These are phyloP conservation scores for Eragrostis tef DNA, from an alignment of 202 grass and related monocot genomes.

Conservation along the genomic window DNA sequence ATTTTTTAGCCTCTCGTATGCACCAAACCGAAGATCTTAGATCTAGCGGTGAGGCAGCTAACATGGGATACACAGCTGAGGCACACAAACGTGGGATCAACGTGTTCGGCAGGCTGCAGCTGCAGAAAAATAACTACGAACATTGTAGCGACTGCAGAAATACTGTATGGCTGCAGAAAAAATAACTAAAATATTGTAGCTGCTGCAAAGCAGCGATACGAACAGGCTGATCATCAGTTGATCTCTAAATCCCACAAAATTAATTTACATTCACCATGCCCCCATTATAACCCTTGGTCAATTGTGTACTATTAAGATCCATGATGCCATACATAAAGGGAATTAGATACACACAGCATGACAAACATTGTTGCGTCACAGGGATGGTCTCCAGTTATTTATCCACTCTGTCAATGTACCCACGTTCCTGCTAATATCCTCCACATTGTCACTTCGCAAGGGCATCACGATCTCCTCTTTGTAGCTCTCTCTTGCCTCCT, in stretches of 20 bases:
- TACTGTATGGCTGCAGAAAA: no score
- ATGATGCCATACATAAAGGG: not conserved
- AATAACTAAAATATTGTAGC: no score
- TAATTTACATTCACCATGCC: not conserved
- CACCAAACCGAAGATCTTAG: no score
- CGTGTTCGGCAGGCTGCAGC: no score
- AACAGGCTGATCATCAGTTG: not conserved
- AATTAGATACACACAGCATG: not conserved
- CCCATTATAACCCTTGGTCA: not conserved
- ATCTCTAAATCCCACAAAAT: not conserved
- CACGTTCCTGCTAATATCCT: conserved; percentile 90
- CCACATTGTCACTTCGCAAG: conserved; percentile 72
- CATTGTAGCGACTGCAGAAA: no score
- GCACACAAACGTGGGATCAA: no score
- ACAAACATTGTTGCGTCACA: not conserved
- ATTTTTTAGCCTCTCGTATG: no score
- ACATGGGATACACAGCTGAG: no score
- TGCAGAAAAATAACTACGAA: no score
- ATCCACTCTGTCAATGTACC: conserved; percentile 70
- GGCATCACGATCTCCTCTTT: conserved; percentile 73
- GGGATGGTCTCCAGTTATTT: conserved; percentile 72
- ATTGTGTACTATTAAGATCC: not conserved
- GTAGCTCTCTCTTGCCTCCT: conserved; percentile 92
- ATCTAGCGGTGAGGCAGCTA: no score
- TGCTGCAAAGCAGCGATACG: no score